Evolutionary conservation across 2,329 filamentous ascomycete species (phyloP), one percentile per base, ranked within the genome.

Genomic region (Aspergillus ustus): DNA sequence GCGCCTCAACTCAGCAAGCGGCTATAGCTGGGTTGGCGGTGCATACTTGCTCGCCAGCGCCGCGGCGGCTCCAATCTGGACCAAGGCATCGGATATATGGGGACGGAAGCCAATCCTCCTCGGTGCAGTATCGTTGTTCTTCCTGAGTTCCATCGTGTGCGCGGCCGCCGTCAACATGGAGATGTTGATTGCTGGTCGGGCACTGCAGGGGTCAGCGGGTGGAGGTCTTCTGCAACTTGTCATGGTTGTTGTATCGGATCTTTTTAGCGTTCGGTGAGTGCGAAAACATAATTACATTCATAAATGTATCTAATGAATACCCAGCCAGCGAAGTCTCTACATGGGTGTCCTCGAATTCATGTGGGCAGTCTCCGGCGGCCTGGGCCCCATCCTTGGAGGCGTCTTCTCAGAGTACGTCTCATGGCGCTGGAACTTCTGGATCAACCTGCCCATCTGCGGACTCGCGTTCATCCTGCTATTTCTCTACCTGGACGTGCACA

Each of bases 381-480:
- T 81, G 19, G 84, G 84, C 0, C 84, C 84, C 0, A 69, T 86
- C 2, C 68, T 86, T 0, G 84, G 84, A 1, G 84, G 83, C 49
- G 77, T 77, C 0, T 83, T 85, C 66, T 72, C 76, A 2, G 62
- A 75, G 52, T 67, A 70, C 52, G 64, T 70, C 22, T 63, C 74
- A 9, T 85, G 83, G 83, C 72, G 83, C 55, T 85, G 83, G 81
- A 80, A 77, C 49, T 85, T 84, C 66, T 86, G 82, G 75, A 82
- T 85, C 69, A 86, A 86, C 50, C 71, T 79, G 0, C 84, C 84
- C 0, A 77, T 85, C 25, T 79, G 76, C 31, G 83, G 79, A 1
- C 63, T 79, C 0, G 79, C 82, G 0, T 81, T 84, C 19, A 15
- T 81, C 2, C 70, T 86, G 0, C 73, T 86, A 3, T 51, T 84